Evolutionary conservation across 2,329 filamentous ascomycete genomes (phyloP), one percentile per base, ranked within the genome.

Genomic region (Trichoderma arundinaceum): DNA sequence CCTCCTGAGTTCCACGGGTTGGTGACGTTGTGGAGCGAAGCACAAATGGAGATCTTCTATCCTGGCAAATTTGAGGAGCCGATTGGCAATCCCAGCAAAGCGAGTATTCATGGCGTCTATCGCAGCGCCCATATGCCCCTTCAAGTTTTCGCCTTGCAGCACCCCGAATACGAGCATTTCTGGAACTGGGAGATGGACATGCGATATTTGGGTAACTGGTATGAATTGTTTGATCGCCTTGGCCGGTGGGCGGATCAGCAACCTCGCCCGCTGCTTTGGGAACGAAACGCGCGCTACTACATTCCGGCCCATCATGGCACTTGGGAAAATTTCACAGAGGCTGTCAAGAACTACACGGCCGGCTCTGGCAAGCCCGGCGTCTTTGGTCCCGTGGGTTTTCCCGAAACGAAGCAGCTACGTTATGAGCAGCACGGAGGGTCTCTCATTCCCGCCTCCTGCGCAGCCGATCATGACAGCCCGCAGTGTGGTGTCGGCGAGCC

Each of bases 21-120:
- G 76, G 91, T 90, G 51, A 92, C 90, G 0, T 81, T 96, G 6
- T 96, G 92, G 92, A 93, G 91, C 2, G 92, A 95, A 76, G 84
- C 87, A 60, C 91, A 94, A 77, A 94, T 96, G 91, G 83, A 84
- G 65, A 83, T 94, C 64, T 88, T 92, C 76, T 96, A 96, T 73
- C 77, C 84, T 67, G 86, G 86, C 1, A 85, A 87, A 46, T 89
- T 93, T n/a, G 88, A 90, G 70, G 86, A 89, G 51, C 86, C 88
- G 1, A 87, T 89, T 71, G 80, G 84, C 63, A 86, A 86, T 72
- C 84, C 84, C 7, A 82, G 81, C 65, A 78, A 84, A 69, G 82
- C 80, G 13, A 84, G 86, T 60, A 82, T 91, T 33, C 88, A 90
- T 56, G 88, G 90, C 3, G 88, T 92, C 57, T 91, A 91, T 77